Base-by-base conservation (phyloP, 371 early-diverging fungal genomes). In the Vittaforma corneae region DNA sequence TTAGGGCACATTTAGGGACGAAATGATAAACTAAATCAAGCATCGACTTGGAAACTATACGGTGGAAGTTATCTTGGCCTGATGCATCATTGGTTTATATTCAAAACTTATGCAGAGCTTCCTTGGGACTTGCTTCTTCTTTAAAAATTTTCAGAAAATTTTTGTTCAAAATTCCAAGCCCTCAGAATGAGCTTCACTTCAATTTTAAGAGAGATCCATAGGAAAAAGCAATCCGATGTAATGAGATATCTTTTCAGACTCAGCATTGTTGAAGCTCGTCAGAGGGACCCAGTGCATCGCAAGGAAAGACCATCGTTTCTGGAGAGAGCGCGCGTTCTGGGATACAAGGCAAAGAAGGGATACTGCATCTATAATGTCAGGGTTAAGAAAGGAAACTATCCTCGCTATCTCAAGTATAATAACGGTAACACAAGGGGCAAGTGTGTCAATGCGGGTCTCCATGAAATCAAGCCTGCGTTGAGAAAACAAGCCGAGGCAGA, bases 301-400 rank as follows among this genome's bases (percentile, higher is more conserved):
- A 93, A 92, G 45, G 88, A 90, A 65, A 88, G 91, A 78, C 91
- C 97, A 53, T 89, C 92, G 67, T 92, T 92, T 78, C 90, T 92
- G 63, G 94, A 94, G 80, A 92, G 93, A 86, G 97, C 97, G 57
- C 87, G 93, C 78, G 90, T 90, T 73, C 84, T 94, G 62, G 97
- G 97, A 65, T 96, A 94, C 87, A 92, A 91, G 83, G 90, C 90
- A 80, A 96, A 93, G 86, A 89, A 89, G 82, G 97, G 97, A 72
- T 90, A 86, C 80, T 88, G 89, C 71, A 85, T 93, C 82, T 94
- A 90, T 86, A 86, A 92, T 75, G 85, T 92, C 77, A 89, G 93
- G 76, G 89, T 96, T 72, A 90, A 92, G 78, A 91, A 96, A 81
- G 97, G 97, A 83, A 86, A 87, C 78, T 88, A 92, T 83, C 90